Evolutionary conservation across 2,329 filamentous ascomycete genomes (phyloP).

Genomic region (Diaporthe longicolla): DNA sequence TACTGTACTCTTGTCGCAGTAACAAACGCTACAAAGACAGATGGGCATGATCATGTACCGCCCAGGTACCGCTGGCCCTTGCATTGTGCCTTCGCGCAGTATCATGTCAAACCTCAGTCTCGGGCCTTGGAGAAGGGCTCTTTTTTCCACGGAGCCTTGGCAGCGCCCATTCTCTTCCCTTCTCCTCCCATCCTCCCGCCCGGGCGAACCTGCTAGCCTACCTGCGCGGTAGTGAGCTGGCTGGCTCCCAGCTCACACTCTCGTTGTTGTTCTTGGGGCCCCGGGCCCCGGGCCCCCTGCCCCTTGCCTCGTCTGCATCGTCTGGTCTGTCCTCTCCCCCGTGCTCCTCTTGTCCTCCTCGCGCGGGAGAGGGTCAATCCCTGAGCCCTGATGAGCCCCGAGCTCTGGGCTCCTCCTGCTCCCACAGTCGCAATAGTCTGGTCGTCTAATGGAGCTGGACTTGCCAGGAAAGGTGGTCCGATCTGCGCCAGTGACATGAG

Average conservation of each 20-base stretch:
- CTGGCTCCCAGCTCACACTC: not conserved
- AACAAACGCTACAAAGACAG: conserved; percentile 1
- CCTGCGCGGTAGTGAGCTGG: not conserved
- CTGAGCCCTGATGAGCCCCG: not conserved
- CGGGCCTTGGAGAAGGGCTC: conserved; percentile 10
- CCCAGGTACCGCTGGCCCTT: conserved; percentile 2
- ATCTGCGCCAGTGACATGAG: conserved; percentile 27
- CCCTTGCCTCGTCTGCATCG: not conserved
- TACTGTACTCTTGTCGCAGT: conserved; percentile 6
- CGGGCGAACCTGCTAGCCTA: not conserved
- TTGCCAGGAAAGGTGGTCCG: conserved; percentile 19
- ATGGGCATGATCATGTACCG: conserved; percentile 8
- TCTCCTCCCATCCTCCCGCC: no score
- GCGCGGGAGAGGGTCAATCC: not conserved
- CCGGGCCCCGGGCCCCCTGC: not conserved
- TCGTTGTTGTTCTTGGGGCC: not conserved
- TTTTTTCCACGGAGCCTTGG: not conserved
- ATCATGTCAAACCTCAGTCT: conserved; percentile 30
- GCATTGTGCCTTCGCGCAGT: not conserved
- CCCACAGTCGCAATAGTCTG: conserved; percentile 16
- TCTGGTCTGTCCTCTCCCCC: not conserved
- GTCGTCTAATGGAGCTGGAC: not conserved
- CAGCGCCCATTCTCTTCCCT: conserved; percentile 6
- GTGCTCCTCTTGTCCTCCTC: not conserved
- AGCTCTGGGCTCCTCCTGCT: conserved; percentile 7